These are phyloP conservation scores for Fusarium brachygibbosum DNA, from an alignment of 2,329 filamentous ascomycete genomes.

Conservation along the genomic window DNA sequence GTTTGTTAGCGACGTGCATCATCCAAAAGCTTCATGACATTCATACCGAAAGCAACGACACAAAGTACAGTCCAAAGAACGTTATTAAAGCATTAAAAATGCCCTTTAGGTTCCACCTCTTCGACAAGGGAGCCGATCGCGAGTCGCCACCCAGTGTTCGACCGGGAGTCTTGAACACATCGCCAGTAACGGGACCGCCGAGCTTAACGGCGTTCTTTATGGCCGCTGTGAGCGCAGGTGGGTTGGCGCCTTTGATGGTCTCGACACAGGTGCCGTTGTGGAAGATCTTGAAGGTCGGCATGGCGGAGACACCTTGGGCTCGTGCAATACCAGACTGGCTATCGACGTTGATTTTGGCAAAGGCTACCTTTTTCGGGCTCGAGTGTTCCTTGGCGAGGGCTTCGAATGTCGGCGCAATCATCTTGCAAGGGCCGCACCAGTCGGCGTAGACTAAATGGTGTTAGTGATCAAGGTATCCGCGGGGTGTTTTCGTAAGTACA, in stretches of 20 bases:
- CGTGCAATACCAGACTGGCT: slow-evolving; percentile 81
- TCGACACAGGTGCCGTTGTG: slow-evolving; percentile 79
- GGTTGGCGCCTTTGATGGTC: slow-evolving; percentile 86
- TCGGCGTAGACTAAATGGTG: slow-evolving; percentile 83
- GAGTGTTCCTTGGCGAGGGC: slow-evolving; percentile 83
- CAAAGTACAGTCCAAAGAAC: slow-evolving; percentile 73
- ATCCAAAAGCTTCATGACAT: slow-evolving; percentile 46
- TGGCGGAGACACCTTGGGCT: slow-evolving; percentile 83
- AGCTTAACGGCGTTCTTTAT: slow-evolving; percentile 78
- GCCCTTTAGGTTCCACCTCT: slow-evolving; percentile 55
- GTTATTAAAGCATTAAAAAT: slow-evolving; percentile 65
- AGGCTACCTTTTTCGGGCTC: slow-evolving; percentile 85
- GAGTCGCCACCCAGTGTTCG: slow-evolving; percentile 67
- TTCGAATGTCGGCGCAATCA: slow-evolving; percentile 91
- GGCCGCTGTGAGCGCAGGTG: slow-evolving; percentile 78
- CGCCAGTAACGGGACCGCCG: slow-evolving; percentile 58
- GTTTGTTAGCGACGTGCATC: slow-evolving; percentile 43
- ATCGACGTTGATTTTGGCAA: slow-evolving; percentile 93
- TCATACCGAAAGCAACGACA: slow-evolving; percentile 70
- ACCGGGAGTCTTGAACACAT: slow-evolving; percentile 67
- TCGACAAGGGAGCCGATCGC: slow-evolving; percentile 27
- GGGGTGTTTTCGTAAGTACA: slow-evolving; percentile 68
- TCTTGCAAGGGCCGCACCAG: slow-evolving; percentile 95
- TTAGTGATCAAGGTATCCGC: slow-evolving; percentile 43
- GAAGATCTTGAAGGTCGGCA: slow-evolving; percentile 96